Evolutionary conservation across 345 rosid genomes (phyloP).

Genomic region (Hevea brasiliensis): DNA sequence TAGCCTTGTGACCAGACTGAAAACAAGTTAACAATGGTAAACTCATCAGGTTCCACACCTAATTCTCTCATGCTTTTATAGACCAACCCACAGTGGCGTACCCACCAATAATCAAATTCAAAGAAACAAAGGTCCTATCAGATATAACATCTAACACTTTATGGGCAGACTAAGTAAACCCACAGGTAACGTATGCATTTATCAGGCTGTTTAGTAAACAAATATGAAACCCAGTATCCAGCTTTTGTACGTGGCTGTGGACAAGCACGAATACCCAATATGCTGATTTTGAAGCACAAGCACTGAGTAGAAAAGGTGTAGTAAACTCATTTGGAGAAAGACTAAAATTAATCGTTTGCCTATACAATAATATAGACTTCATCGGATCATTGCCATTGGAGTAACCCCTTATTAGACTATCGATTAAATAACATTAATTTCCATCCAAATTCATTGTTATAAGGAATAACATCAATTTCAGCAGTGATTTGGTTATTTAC

Average conservation of each 20-base stretch:
- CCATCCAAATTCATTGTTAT: no score
- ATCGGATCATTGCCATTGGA: constrained; percentile 20
- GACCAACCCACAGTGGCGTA: constrained; percentile 32
- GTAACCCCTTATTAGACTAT: constrained; percentile 33
- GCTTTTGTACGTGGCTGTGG: background rate
- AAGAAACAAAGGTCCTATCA: constrained; percentile 12
- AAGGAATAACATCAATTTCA: no score
- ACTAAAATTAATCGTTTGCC: constrained; percentile 25
- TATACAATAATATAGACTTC: constrained; percentile 31
- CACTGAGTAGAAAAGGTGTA: constrained; percentile 41
- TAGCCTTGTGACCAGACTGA: constrained; percentile 24
- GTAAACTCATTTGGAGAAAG: constrained; percentile 40
- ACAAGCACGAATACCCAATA: constrained; percentile 6
- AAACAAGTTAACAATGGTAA: constrained; percentile 34
- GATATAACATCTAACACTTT: constrained; percentile 15
- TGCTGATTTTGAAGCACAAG: constrained; percentile 19
- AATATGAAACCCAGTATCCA: constrained; percentile 11
- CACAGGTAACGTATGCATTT: background rate
- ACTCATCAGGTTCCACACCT: constrained; percentile 28
- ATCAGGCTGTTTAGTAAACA: background rate
- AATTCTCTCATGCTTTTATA: constrained; percentile 32
- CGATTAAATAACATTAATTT: no score
- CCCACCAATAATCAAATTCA: constrained; percentile 23
- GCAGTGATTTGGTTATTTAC: no score
- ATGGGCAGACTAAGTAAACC: background rate